Evolutionary conservation across 1,284 basidiomycete genomes (phyloP), one percentile per base, ranked within the genome.

Genomic region (Microbotryum lychnidis-dioicae): DNA sequence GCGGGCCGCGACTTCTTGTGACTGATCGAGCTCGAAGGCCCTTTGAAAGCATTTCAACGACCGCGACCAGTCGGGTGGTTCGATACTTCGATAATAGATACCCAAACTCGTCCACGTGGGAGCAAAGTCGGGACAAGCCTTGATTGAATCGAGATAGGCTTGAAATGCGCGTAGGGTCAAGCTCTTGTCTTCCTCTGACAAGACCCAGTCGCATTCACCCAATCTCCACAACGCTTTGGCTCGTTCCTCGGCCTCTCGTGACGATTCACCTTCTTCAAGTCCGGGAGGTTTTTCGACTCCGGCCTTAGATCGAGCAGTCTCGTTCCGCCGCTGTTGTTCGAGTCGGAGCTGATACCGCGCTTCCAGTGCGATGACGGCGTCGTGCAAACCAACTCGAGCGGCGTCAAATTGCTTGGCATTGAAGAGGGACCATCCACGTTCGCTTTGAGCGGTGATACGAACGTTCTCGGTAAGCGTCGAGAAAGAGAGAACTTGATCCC

Each of bases 41-140:
- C 96, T 97, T 72, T 98, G 93, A 77, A 97, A 97, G 74, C 96
- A 98, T 74, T 94, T 94, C 20, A 89, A 87, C 1, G 94, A 87
- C 49, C 94, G 84, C 12, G 83, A 82, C 10, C 83, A 83, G 75
- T 98, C 93, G 0, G 85, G 83, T 1, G 91, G 89, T 16, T 79
- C 77, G 16, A 82, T 76, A 57, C 79, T 80, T 57, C 90, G 77
- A 74, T 98, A 98, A 76, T 92, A 94, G 54, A 90, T 79, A 9
- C 96, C 96, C 10, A 99, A 82, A 1, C 91, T 89, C 0, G 94
- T 96, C 75, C 93, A 98, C 0, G 93, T 84, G 0, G 96, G 86
- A 0, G 94, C 92, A 73, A 86, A 97, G 4, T 83, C 80, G 0
- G 87, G 76, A 58, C 83, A 82, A 31, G 82, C 84, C 74, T 92